Conservation (phyloP, 805 yeast species). For the Nakazawaea wyomingensis region DNA sequence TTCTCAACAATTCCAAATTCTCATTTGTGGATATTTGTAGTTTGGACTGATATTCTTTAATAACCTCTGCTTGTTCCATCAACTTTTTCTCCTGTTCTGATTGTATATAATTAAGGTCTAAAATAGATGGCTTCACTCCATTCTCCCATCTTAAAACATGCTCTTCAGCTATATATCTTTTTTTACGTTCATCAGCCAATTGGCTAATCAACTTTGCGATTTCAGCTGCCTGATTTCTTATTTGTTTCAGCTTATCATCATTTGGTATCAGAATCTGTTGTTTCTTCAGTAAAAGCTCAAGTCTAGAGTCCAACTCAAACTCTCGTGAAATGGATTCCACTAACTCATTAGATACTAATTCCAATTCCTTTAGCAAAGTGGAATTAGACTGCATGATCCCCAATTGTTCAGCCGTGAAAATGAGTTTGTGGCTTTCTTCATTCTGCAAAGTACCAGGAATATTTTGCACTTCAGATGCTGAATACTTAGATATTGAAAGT, state of each 20-base stretch:
- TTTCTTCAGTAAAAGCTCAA: conserved; percentile 19
- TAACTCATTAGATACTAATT: conserved; percentile 63
- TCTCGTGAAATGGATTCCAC: conserved; percentile 72
- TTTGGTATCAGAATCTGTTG: neutral
- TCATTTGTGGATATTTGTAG: conserved; percentile 33
- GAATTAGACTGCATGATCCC: conserved; percentile 57
- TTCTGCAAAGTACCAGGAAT: no score
- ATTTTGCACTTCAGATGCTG: no score
- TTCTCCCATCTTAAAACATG: conserved; percentile 53
- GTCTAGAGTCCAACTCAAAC: conserved; percentile 46
- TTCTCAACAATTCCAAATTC: conserved; percentile 31
- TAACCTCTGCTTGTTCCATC: conserved; percentile 40
- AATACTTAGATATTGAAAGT: no score
- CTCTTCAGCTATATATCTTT: conserved; percentile 68
- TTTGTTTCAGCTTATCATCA: conserved; percentile 21
- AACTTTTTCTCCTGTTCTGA: conserved; percentile 45
- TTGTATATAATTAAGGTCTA: conserved; percentile 53
- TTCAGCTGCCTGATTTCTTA: conserved; percentile 33
- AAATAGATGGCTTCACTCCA: conserved; percentile 46
- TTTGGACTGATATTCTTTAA: conserved; percentile 42
- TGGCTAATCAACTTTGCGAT: conserved; percentile 51
- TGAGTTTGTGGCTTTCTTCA: conserved; percentile 7
- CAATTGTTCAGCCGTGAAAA: conserved; percentile 54
- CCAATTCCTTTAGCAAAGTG: conserved; percentile 56
- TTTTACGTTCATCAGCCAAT: conserved; percentile 58